Evolutionary conservation across 371 early-diverging fungal species (phyloP), one percentile per base, ranked within the genome.

Genomic region (Fennellomyces sp.): DNA sequence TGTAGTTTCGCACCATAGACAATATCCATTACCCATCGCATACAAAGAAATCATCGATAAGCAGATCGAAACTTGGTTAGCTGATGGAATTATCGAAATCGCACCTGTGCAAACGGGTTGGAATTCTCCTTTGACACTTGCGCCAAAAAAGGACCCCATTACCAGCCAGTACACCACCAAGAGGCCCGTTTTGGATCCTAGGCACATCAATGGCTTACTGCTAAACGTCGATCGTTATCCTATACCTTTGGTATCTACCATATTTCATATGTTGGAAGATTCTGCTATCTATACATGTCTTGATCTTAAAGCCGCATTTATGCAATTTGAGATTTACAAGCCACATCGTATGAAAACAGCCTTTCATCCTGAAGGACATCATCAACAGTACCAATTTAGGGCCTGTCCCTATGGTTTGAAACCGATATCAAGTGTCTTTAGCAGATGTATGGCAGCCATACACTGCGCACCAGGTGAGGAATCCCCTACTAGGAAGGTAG

Each of bases 371-470:
- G 38, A 45, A 15, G 45, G 48, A n/a, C n/a, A n/a, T 53, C 61
- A 53, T 11, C 52, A 33, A 17, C 68, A 73, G 29, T 76, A 71
- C 42, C 60, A 55, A 41, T 73, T 71, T 50, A 12, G 33, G 38
- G 56, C 49, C 0, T 60, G 60, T 3, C 69, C 70, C 2, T 71
- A 71, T 56, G 69, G 72, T 1, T 15, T 76, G 2, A 70, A 70
- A 42, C 61, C 55, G 0, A n/a, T 78, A 0, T 68, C 66, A n/a
- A n/a, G n/a, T n/a, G n/a, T n/a, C n/a, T n/a, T n/a, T n/a, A n/a
- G n/a, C n/a, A n/a, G n/a, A n/a, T n/a, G n/a, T n/a, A n/a, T n/a
- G n/a, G n/a, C n/a, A n/a, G n/a, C n/a, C n/a, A n/a, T n/a, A n/a
- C n/a, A n/a, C n/a, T n/a, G n/a, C n/a, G n/a, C n/a, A n/a, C n/a